Evolutionary conservation across 768 basidiomycete species (phyloP).

Genomic region (Lactifluus echinatus): DNA sequence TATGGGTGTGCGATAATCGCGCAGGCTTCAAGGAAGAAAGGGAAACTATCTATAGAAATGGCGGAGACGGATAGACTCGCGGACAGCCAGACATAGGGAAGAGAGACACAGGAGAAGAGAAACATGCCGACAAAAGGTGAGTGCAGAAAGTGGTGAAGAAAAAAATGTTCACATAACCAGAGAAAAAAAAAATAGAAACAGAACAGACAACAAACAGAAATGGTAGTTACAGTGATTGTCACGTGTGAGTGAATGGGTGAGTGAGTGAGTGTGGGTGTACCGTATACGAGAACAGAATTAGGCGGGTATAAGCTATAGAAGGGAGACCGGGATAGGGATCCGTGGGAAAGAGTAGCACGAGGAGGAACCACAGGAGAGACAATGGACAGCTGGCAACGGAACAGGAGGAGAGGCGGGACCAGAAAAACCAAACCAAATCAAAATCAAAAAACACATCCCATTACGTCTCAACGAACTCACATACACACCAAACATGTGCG

Average conservation of each 20-base stretch:
- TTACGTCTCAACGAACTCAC: neutral
- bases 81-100: neutral
- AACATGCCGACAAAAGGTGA: neutral
- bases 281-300: too few relatives aligned
- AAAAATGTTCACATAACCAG: too few relatives aligned
- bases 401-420: neutral
- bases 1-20: neutral
- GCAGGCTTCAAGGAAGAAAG: too few relatives aligned
- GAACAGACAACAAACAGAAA: too few relatives aligned
- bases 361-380: neutral
- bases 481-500: neutral
- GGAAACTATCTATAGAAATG: neutral
- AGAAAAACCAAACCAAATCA: too few relatives aligned
- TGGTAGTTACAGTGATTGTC: too few relatives aligned
- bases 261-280: too few relatives aligned
- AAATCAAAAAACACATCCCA: neutral
- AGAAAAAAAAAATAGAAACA: too few relatives aligned
- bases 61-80: neutral
- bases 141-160: too few relatives aligned
- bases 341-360: neutral
- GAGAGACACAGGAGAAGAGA: neutral
- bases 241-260: too few relatives aligned
- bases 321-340: neutral
- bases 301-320: slow-evolving; percentile 6
- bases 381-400: neutral